Base-by-base conservation (phyloP, 495 filamentous ascomycete species). In the Annulohypoxylon moriforme region DNA sequence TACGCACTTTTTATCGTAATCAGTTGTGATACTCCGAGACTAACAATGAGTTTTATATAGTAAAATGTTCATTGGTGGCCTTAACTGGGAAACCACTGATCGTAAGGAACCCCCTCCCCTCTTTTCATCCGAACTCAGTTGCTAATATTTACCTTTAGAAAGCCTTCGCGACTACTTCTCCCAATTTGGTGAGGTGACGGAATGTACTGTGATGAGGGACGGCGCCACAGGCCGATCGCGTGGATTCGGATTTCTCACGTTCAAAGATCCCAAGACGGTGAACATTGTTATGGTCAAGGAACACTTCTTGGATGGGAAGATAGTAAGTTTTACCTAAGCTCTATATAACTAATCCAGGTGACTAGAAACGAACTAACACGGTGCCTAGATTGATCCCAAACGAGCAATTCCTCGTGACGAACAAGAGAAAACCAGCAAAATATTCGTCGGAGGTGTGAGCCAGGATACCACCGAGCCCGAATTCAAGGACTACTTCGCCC, bases 271-370 rank as follows among this genome's bases (percentile, higher is more conserved):
- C 18, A 96, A 95, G 80, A 97, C 93, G 11, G 96, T 99, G 69
- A 99, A 99, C 78, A 97, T 94, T 70, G 96, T 99, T 38, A 99
- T 99, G 96, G 96, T 98, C 69, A 98, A 98, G 84, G 96, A 99
- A 77, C 96, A 99, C 80, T 97, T 94, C 74, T 85, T 99, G 14
- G 96, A 99, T 81, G 96, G 96, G 57, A 99, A 99, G 78, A 97
- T 98, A 81, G 96, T 99, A 87, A 86, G 94, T 80, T 44, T 42
- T n/a, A 7, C 22, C 40, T 22, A 2, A 57, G 64, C 38, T 16
- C 20, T 1, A 6, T 16, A 6, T 4, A n/a, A 31, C 13, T 22
- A 22, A 3, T 6, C 20, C 4, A 9, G 6, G 36, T 34, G 1
- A 11, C 18, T 1, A 14, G 33, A 3, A 56, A 60, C 75, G 4